A percentile compares a stretch with the other conserved stretches of the same genome.
phyloP scores from a whole-genome alignment of 805 yeast genomes.

The Debaryomyces prosopidis region DNA sequence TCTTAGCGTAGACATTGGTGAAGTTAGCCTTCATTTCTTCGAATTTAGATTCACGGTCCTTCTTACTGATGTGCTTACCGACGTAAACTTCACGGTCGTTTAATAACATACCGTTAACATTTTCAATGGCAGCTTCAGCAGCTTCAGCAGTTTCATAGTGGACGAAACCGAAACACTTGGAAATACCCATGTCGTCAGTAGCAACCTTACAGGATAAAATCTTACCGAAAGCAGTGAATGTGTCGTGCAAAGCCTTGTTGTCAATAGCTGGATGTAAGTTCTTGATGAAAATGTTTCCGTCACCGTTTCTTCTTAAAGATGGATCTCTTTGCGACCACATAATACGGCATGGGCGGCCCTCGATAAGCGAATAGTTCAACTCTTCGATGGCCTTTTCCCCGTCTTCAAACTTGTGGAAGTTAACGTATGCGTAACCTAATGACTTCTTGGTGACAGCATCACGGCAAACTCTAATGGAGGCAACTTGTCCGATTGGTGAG shows the following conservation, averaged over 20 bases:
- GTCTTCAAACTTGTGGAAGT: constrained; percentile 85
- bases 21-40: constrained; percentile 88
- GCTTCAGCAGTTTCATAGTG: constrained; percentile 93
- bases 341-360: constrained; percentile 96
- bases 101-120: constrained; percentile 96
- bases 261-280: constrained; percentile 98
- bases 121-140: constrained; percentile 92
- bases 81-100: constrained; percentile 95
- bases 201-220: constrained; percentile 97
- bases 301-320: constrained; percentile 88
- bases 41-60: constrained; percentile 91
- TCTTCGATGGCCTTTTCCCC: constrained; percentile 94
- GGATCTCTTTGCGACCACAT: constrained; percentile 99
- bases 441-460: constrained; percentile 97
- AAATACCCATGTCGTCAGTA: constrained; percentile 84
- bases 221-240: constrained; percentile 94
- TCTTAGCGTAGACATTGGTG: constrained; percentile 95
- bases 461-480: constrained; percentile 98
- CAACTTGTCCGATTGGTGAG: constrained; percentile 91
- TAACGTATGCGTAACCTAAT: constrained; percentile 97
- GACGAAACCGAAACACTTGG: constrained; percentile 96
- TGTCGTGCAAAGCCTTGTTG: constrained; percentile 97
- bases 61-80: constrained; percentile 88
- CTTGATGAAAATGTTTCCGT: constrained; percentile 96
- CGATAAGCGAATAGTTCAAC: constrained; percentile 89